Conservation (phyloP, 306 rosid species). For the Mimosa bimucronata region DNA sequence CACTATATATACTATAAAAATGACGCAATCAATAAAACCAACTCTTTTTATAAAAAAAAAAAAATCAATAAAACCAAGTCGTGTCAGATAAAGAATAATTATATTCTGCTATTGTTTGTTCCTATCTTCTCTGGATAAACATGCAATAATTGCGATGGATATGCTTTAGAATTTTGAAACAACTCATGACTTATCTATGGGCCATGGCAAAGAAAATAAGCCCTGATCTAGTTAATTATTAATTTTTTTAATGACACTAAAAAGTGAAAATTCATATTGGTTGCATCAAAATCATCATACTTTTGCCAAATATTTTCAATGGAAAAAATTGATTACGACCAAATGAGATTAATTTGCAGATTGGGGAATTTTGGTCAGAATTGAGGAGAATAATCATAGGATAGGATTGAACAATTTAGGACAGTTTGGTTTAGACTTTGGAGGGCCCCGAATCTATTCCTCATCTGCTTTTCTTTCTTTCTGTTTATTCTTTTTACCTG, state of each 20-base stretch:
- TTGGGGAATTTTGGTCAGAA: background rate
- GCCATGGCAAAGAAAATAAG: background rate
- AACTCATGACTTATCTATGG: background rate
- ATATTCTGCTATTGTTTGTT: background rate
- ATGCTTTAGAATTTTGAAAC: background rate
- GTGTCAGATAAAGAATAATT: background rate
- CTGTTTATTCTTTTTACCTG: too few species aligned
- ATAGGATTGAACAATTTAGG: background rate
- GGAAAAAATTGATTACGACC: background rate
- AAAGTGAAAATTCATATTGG: background rate
- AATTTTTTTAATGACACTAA: background rate
- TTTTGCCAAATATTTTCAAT: background rate
- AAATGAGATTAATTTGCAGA: background rate
- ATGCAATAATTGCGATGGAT: background rate
- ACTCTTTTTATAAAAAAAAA: too few species aligned
- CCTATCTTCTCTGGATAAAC: background rate
- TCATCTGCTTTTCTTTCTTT: background rate
- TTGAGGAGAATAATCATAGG: background rate
- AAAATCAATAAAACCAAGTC: background rate
- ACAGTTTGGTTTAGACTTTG: too few species aligned
- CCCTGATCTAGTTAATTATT: background rate
- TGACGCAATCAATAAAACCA: background rate
- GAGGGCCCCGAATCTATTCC: background rate
- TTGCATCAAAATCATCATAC: too few species aligned
- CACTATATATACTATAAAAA: background rate